Conservation (phyloP, 73 alveolate species). For the Stentor coeruleus region DNA sequence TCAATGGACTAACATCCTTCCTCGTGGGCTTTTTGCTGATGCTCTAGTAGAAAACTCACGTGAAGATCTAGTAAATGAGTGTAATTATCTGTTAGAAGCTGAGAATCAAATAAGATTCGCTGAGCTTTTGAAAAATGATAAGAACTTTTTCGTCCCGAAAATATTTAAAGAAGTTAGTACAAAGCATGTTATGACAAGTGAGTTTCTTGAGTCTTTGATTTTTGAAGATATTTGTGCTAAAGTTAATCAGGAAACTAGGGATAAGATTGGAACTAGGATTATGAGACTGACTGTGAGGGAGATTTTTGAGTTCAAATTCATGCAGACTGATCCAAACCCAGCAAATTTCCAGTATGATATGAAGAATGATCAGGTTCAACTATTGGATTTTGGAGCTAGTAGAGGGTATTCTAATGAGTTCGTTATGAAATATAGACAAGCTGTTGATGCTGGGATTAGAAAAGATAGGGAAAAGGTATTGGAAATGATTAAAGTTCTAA, state of each 20-base stretch:
- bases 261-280: constrained; percentile 48
- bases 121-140: constrained; percentile 21
- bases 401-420: constrained; percentile 40
- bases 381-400: constrained; percentile 75
- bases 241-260: constrained; percentile 47
- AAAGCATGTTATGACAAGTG: constrained; percentile 50
- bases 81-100: constrained; percentile 62
- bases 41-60: constrained; percentile 47
- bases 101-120: constrained; percentile 34
- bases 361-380: constrained; percentile 31
- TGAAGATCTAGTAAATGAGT: constrained; percentile 56
- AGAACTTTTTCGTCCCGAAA: constrained; percentile 46
- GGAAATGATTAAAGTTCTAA: constrained; percentile 34
- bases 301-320: constrained; percentile 58
- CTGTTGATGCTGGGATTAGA: constrained; percentile 52
- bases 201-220: constrained; percentile 48
- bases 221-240: constrained; percentile 37
- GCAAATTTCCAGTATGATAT: constrained; percentile 66
- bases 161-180: constrained; percentile 46
- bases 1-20: constrained; percentile 46
- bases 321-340: constrained; percentile 86
- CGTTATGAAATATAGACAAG: constrained; percentile 43
- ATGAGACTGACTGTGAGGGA: constrained; percentile 59
- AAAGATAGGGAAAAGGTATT: constrained; percentile 37
- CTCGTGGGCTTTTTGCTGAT: constrained; percentile 58